Conservation (phyloP, 2,329 filamentous ascomycete genomes). For the Microthyrium microscopicum region DNA sequence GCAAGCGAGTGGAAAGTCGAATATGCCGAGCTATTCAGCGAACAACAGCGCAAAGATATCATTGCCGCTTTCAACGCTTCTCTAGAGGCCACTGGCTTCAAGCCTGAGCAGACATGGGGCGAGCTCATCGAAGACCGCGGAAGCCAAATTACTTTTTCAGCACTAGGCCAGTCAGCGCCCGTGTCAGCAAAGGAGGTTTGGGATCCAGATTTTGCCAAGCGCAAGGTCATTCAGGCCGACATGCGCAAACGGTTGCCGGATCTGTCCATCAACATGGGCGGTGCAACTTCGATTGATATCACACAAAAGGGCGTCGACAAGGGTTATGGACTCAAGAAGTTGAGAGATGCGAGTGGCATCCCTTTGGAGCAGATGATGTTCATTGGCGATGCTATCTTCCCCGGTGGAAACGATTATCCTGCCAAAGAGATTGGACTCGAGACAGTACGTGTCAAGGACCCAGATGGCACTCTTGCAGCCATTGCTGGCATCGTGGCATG, state of each 20-base stretch:
- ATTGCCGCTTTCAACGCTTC: no score
- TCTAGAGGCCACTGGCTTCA: no score
- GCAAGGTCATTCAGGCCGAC: conserved; percentile 23
- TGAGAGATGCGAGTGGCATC: conserved; percentile 17
- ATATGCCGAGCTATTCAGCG: no score
- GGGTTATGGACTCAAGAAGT: conserved; percentile 15
- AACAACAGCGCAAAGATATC: no score
- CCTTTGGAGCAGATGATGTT: no score
- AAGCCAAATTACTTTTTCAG: conserved; percentile 26
- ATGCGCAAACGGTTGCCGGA: conserved; percentile 19
- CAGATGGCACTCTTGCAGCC: no score
- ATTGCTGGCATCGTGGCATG: no score
- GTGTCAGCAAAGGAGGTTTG: conserved; percentile 20
- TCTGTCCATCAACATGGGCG: conserved; percentile 26
- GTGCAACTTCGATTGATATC: conserved; percentile 25
- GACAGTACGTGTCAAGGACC: no score
- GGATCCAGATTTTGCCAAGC: conserved; percentile 25
- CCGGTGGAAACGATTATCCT: no score
- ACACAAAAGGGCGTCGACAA: conserved; percentile 25
- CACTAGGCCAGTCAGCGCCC: conserved; percentile 25
- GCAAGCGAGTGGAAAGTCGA: no score
- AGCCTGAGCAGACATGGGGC: conserved; percentile 25
- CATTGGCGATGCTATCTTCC: no score
- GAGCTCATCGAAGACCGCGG: conserved; percentile 25
- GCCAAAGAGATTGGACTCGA: no score